These are phyloP conservation scores for Biancaea sappan DNA, from an alignment of 306 rosid genomes.

Conservation along the genomic window DNA sequence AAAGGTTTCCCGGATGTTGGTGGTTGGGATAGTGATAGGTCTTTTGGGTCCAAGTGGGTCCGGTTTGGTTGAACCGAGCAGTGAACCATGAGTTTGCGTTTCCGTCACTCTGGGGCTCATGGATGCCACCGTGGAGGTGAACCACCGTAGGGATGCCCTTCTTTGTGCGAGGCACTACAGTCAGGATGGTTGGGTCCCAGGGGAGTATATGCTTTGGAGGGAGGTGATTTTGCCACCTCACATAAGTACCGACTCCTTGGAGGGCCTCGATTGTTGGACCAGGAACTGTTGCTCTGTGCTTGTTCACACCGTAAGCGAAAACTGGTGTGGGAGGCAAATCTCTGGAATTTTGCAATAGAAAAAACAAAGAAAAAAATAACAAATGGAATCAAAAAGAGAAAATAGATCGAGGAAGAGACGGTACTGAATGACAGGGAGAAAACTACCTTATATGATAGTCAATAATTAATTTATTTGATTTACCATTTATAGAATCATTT, in stretches of 20 bases:
- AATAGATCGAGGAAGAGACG: too few species aligned
- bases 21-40: conserved; percentile 58
- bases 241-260: conserved; percentile 49
- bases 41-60: conserved; percentile 54
- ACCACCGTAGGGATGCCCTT: conserved; percentile 74
- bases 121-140: conserved; percentile 80
- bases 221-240: conserved; percentile 78
- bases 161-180: conserved; percentile 37
- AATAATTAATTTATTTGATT: too few species aligned
- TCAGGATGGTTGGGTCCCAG: conserved; percentile 78
- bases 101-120: conserved; percentile 74
- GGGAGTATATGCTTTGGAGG: conserved; percentile 78
- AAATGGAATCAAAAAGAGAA: too few species aligned
- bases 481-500: too few species aligned
- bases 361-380: too few species aligned
- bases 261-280: conserved; percentile 85
- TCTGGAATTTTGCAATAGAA: conserved; percentile 64
- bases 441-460: too few species aligned
- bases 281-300: conserved; percentile 59
- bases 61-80: conserved; percentile 34
- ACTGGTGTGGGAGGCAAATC: conserved; percentile 70
- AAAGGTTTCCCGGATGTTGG: conserved; percentile 78
- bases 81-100: conserved; percentile 74
- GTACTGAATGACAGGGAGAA: too few species aligned
- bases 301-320: conserved; percentile 60